Base-by-base conservation (phyloP, 306 rosid species). In the Lathyrus sativus region DNA sequence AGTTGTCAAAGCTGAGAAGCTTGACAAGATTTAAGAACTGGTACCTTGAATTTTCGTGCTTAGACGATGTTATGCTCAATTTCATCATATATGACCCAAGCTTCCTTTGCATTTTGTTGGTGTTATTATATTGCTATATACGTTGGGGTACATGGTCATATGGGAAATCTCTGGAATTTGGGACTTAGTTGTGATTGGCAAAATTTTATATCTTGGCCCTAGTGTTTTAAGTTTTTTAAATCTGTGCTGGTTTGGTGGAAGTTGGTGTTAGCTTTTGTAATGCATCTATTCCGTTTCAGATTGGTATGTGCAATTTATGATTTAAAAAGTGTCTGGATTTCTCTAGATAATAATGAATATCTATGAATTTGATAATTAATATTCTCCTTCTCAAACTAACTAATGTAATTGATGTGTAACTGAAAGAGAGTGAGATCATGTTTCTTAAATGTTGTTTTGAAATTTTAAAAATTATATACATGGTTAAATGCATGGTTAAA, bases 1-100 rank as follows among this genome's bases (percentile, higher is more conserved):
- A 1, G 85, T 89, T 56, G 87, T 91, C 74, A 89, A 87, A 82
- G 96, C 97, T 55, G 90, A 89, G 82, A 91, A 91, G 85, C 97
- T 91, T 65, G 96, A 89, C 57, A 91, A 89, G 81, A 89, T 91
- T 58, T 91, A 72, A 76, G 85, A 77, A 61, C 57, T 82, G 62
- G 9, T 64, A 24, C 18, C 18, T 71, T 35, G 50, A 74, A 77
- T 67, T 71, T 62, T 49, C 77, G 73, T 68, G 66, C 66, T 73
- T 77, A 74, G 73, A 76, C 54, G 62, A 76, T 59, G 62, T 68
- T 80, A 69, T 71, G 76, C 80, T 67, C 79, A 78, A 79, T 78
- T 83, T 76, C 83, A 81, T 87, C 81, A 58, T 68, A 80, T 67
- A 74, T 83, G 81, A 74, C 72, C 69, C 60, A 45, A 66, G 83